These are phyloP conservation scores for Boletellus ananiceps DNA, from an alignment of 768 basidiomycete species.

Conservation along the genomic window DNA sequence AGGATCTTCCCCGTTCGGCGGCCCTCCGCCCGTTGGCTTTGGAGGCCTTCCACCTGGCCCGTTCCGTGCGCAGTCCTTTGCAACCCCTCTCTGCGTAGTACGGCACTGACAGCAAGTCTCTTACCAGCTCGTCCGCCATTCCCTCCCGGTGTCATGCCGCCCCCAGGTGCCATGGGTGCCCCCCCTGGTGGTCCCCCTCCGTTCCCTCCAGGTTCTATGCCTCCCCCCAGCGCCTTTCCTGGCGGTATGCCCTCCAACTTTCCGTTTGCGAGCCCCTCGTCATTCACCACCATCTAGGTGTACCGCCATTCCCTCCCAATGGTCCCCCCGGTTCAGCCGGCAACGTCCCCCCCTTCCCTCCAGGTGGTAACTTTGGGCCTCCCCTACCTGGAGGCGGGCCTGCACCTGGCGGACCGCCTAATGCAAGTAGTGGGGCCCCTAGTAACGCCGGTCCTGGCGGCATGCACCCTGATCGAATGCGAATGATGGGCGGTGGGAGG, in stretches of 20 bases:
- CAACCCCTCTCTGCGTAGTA: not conserved
- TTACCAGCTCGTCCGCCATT: constrained; percentile 61
- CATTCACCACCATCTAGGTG: constrained; percentile 23
- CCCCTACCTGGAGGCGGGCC: constrained; percentile 40
- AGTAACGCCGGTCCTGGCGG: constrained; percentile 48
- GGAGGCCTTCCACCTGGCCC: constrained; percentile 38
- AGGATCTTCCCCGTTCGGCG: constrained; percentile 44
- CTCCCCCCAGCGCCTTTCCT: constrained; percentile 46
- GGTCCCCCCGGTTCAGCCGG: constrained; percentile 31
- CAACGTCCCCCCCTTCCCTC: constrained; percentile 29
- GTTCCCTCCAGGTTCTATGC: constrained; percentile 60
- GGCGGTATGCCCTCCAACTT: constrained; percentile 36
- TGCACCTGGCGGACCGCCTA: constrained; percentile 40
- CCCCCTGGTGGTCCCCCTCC: constrained; percentile 64
- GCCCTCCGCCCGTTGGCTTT: constrained; percentile 51
- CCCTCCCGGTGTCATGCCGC: constrained; percentile 53
- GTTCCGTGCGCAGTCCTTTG: constrained; percentile 15
- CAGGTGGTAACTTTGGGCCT: constrained; percentile 32
- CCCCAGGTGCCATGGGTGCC: constrained; percentile 46
- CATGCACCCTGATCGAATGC: constrained; percentile 81
- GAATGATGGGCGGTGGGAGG: constrained; percentile 59
- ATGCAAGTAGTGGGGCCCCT: constrained; percentile 24
- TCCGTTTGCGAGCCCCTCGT: not conserved
- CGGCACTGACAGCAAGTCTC: constrained; percentile 6
- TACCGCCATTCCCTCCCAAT: constrained; percentile 52